A percentile compares a stretch with the other conserved stretches of the same genome.
Conservation (phyloP, 331 rosid genomes). For the Pyrus hybrid region DNA sequence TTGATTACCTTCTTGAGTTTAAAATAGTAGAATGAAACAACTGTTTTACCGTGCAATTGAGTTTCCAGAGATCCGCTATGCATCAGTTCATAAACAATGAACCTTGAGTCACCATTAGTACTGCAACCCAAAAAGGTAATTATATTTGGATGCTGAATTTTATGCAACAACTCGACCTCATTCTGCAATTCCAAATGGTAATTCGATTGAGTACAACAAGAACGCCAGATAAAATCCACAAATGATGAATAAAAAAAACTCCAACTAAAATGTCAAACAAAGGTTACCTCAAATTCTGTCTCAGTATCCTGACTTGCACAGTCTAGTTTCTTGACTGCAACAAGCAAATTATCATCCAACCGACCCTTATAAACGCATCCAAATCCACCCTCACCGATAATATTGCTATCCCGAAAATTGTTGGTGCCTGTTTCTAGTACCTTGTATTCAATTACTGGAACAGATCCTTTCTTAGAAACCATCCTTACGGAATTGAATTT, state of each 20-base stretch:
- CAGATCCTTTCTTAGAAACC: slow-evolving; percentile 55
- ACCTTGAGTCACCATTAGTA: slow-evolving; percentile 39
- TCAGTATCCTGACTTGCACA: slow-evolving; percentile 51
- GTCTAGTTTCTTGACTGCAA: slow-evolving; percentile 74
- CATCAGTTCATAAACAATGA: slow-evolving; percentile 78
- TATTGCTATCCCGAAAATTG: slow-evolving; percentile 55
- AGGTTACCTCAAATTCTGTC: slow-evolving; percentile 71
- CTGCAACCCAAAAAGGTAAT: slow-evolving; percentile 71
- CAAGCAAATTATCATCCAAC: slow-evolving; percentile 54
- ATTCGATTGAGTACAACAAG: neutral
- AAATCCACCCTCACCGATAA: slow-evolving; percentile 87
- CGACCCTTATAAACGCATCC: slow-evolving; percentile 89
- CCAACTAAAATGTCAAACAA: neutral
- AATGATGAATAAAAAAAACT: too few species aligned
- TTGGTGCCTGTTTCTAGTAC: slow-evolving; percentile 57
- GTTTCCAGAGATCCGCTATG: slow-evolving; percentile 81
- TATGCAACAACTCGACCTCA: slow-evolving; percentile 70
- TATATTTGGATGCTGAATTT: slow-evolving; percentile 70
- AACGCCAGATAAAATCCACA: neutral
- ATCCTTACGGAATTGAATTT: slow-evolving; percentile 45
- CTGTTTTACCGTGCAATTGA: slow-evolving; percentile 67
- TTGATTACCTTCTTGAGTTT: neutral
- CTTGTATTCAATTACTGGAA: slow-evolving; percentile 59
- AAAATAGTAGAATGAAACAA: neutral
- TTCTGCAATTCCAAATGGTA: slow-evolving; percentile 54